Base-by-base conservation (phyloP, 2,329 filamentous ascomycete genomes). In the Fusarium continuum region DNA sequence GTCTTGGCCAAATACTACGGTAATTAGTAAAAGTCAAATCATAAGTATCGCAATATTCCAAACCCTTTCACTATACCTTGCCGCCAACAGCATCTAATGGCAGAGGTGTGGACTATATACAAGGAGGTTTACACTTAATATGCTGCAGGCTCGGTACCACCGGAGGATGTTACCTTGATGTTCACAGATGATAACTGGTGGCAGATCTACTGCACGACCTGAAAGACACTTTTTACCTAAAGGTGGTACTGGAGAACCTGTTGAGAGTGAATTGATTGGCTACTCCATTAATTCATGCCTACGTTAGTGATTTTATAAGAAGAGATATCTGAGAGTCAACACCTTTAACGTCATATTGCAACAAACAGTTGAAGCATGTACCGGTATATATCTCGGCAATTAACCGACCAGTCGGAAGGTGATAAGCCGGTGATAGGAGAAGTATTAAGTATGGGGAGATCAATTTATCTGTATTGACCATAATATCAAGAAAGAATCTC, bases 91-190 rank as follows among this genome's bases (percentile, higher is more conserved):
- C 6, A 6, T 7, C 3, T 6, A n/a, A 11, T 14, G 9, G 3
- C 82, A n/a, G 85, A 88, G 69, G 80, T 86, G 72, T 87, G 85
- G 83, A 85, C 84, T 55, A 70, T 88, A 55, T 88, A 88, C 72
- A 87, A 86, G 57, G 85, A 88, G 65, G 84, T 88, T 1, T 82
- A 84, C 53, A 80, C 81, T 7, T 86, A 88, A 64, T 87, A 84
- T 56, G 82, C 86, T 50, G 79, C 79, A 11, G 85, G 85, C 8
- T 79, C 88, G 70, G 74, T 77, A 2, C 50, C 65, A 4, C 84
- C 85, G 0, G 85, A 88, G 26, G 81, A 87, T 67, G 80, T 88
- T 14, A 88, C 83, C 1, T 74, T 88, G 11, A 76, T 88, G 4
- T 88, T 84, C 79, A 79, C 84, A 0, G 85, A 88, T 67, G 86